Evolutionary conservation across 2,329 filamentous ascomycete species (phyloP), one percentile per base, ranked within the genome.

Genomic region (Dendryphion nanum): DNA sequence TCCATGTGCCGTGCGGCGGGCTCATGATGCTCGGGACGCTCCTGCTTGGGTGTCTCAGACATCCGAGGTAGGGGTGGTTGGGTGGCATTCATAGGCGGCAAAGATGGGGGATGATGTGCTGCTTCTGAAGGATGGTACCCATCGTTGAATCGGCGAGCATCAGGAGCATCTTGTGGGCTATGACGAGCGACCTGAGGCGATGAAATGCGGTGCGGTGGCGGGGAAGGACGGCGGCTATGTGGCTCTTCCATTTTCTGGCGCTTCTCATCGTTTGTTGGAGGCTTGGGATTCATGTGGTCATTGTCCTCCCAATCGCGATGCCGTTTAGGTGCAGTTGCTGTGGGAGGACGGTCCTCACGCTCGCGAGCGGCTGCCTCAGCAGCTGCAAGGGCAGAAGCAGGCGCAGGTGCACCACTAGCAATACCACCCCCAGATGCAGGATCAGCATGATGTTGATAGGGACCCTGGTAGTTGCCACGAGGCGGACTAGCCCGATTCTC

Each of bases 1-100:
- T 97, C 91, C 81, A 98, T 94, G 67, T 95, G 95, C 16, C 93
- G 79, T 15, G 89, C 89, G 21, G 93, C 89, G 37, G 89, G 87
- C 69, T 97, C 91, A 41, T 82, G 83, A 36, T 68, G 66, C 40
- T 68, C 62, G 6, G 64, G 61, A 23, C 68, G 66, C 47, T 73
- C 70, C 41, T 71, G 67, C 38, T 69, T 68, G 45, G 66, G 58
- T 42, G 64, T 62, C 36, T 77, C 73, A 30, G 76, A 68, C 61
- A 77, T 74, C n/a, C 77, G 75, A 18, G 76, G 73, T 39, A 78
- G 53, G 15, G 73, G 71, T 18, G 74, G 73, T 66, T 56, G 55
- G 13, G 63, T 58, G 33, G 64, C 60, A 24, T 64, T 64, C 57
- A 73, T 69, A 41, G 73, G 69, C 16, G 75, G 74, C 47, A 83